phyloP scores from a whole-genome alignment of 352 stramenopile genomes.

The Phytophthora podocarpi region DNA sequence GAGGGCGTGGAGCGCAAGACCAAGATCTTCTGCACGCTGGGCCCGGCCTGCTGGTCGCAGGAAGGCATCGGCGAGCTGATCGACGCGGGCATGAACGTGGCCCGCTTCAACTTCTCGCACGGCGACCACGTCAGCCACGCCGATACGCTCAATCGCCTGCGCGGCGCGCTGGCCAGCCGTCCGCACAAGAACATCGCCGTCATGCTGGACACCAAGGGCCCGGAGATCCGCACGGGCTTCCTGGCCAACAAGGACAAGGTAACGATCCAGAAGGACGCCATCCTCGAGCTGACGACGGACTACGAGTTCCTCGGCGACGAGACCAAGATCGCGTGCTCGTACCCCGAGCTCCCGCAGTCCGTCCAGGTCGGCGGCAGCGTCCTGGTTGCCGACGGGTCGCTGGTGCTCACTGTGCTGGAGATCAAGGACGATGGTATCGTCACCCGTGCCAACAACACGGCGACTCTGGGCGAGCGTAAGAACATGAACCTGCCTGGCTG shows the following conservation, averaged over 20 bases:
- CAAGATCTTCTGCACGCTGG: constrained; percentile 93
- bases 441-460: constrained; percentile 78
- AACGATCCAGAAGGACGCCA: constrained; percentile 60
- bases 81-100: constrained; percentile 95
- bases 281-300: constrained; percentile 71
- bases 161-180: constrained; percentile 59
- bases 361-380: constrained; percentile 93
- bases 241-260: constrained; percentile 79
- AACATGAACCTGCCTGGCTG: constrained; percentile 97
- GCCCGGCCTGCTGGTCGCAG: constrained; percentile 93
- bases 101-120: constrained; percentile 99
- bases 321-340: constrained; percentile 93
- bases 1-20: constrained; percentile 67
- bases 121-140: constrained; percentile 92
- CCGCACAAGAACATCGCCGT: constrained; percentile 88
- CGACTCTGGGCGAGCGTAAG: constrained; percentile 92
- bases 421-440: constrained; percentile 84
- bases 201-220: constrained; percentile 97
- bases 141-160: constrained; percentile 71
- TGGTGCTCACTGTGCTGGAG: constrained; percentile 92
- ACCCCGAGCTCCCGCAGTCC: constrained; percentile 90
- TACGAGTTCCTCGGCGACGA: constrained; percentile 82
- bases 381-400: constrained; percentile 94
- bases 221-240: constrained; percentile 96
- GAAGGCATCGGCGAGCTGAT: constrained; percentile 91